These are phyloP conservation scores for Kandelia obovata DNA, from an alignment of 345 rosid species.

Conservation along the genomic window DNA sequence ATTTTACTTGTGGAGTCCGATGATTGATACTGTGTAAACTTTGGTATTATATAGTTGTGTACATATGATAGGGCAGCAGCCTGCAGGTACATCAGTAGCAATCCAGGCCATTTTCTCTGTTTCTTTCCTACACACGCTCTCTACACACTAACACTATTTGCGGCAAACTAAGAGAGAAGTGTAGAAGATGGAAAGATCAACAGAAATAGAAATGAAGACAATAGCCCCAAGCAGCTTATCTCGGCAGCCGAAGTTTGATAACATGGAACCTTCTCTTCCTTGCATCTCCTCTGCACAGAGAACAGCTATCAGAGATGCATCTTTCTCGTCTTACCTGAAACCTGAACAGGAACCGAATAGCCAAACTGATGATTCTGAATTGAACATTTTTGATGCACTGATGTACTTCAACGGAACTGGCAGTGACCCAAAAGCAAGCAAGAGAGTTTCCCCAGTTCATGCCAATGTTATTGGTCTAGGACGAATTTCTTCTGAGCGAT, in stretches of 20 bases:
- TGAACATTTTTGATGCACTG: constrained; percentile 69
- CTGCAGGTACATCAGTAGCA: too few species aligned
- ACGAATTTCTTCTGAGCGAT: constrained; percentile 25
- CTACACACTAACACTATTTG: background rate
- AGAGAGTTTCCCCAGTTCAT: constrained; percentile 34
- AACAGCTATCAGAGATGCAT: constrained; percentile 8
- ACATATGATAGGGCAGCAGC: too few species aligned
- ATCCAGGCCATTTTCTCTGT: background rate
- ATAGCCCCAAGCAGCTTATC: background rate
- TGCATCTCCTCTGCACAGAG: constrained; percentile 7
- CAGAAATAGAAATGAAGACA: constrained; percentile 16
- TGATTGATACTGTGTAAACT: too few species aligned
- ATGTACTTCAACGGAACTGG: constrained; percentile 56
- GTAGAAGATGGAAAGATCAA: constrained; percentile 16
- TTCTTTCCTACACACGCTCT: background rate
- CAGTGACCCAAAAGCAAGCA: constrained; percentile 25
- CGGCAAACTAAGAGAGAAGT: background rate
- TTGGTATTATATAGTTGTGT: too few species aligned
- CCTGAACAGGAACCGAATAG: constrained; percentile 9
- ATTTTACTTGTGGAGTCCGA: background rate
- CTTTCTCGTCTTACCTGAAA: constrained; percentile 21
- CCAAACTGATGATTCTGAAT: constrained; percentile 47
- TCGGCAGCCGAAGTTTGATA: constrained; percentile 6
- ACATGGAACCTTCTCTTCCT: constrained; percentile 10
- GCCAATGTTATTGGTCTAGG: constrained; percentile 17